phyloP scores from a whole-genome alignment of 2,329 filamentous ascomycete genomes.

The Lomentospora prolificans region DNA sequence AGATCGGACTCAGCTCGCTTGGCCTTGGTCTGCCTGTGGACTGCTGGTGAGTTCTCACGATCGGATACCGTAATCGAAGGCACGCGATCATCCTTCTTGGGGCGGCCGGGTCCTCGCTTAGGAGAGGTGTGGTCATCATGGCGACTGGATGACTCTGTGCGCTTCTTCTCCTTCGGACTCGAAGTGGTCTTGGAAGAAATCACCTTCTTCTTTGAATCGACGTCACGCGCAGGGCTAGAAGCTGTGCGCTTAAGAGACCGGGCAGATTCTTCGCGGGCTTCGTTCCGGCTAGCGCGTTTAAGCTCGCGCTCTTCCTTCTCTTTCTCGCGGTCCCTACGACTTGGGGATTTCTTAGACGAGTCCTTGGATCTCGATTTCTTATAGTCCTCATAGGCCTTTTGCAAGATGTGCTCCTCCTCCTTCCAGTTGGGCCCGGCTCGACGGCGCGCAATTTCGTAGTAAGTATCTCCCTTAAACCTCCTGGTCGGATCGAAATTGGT shows the following conservation, averaged over 20 bases:
- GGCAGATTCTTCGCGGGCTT: constrained; percentile 32
- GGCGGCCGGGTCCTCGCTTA: constrained; percentile 42
- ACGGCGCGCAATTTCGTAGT: constrained; percentile 77
- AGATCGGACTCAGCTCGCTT: constrained; percentile 46
- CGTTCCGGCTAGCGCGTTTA: constrained; percentile 30
- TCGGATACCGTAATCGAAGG: constrained; percentile 40
- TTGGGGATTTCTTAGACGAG: constrained; percentile 40
- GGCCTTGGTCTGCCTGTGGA: constrained; percentile 38
- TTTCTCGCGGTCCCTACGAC: constrained; percentile 28
- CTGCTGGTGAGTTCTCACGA: constrained; percentile 40
- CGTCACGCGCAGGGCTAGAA: constrained; percentile 38
- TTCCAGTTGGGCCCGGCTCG: constrained; percentile 83
- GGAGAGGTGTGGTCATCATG: constrained; percentile 34
- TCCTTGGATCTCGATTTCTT: constrained; percentile 40
- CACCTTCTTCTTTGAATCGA: constrained; percentile 31
- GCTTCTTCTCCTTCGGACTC: constrained; percentile 40
- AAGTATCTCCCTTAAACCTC: constrained; percentile 66
- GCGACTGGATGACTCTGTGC: constrained; percentile 27
- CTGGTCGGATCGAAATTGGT: constrained; percentile 73
- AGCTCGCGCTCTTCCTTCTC: constrained; percentile 29
- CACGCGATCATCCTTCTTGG: constrained; percentile 44
- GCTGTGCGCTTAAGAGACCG: constrained; percentile 33
- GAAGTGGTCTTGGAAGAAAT: constrained; percentile 21
- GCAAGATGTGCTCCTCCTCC: constrained; percentile 73
- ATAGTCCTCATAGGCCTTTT: constrained; percentile 61